Conservation (phyloP, 768 basidiomycete genomes). For the Termitomyces sp. region DNA sequence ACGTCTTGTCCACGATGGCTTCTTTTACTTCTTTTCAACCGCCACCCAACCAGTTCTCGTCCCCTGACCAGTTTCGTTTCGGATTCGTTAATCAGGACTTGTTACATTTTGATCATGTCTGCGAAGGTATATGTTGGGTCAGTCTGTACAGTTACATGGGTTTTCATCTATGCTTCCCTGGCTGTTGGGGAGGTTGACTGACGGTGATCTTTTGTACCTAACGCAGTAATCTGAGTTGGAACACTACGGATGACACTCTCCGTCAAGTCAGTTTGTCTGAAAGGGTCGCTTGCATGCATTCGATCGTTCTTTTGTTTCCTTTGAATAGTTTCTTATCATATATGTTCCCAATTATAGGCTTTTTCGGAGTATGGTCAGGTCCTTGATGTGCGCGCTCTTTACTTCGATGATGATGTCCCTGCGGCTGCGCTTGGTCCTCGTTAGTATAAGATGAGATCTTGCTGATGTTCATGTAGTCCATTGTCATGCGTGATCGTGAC, state of each 20-base stretch:
- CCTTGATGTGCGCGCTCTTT: slow-evolving; percentile 78
- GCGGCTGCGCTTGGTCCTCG: slow-evolving; percentile 17
- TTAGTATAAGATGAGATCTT: slow-evolving; percentile 29
- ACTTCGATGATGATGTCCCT: slow-evolving; percentile 13
- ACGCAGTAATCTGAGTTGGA: slow-evolving; percentile 92
- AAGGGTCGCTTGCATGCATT: slow-evolving; percentile 25
- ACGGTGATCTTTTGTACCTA: slow-evolving; percentile 46
- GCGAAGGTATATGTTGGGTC: slow-evolving; percentile 93
- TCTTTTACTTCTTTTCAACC: slow-evolving; percentile 41
- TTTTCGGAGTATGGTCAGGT: slow-evolving; percentile 81
- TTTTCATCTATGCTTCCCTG: slow-evolving; percentile 43
- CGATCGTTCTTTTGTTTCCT: slow-evolving; percentile 22
- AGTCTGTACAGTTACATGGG: slow-evolving; percentile 61
- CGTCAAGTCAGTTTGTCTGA: slow-evolving; percentile 74
- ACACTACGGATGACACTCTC: slow-evolving; percentile 90
- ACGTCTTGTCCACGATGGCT: slow-evolving; percentile 22
- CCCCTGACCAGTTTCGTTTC: slow-evolving; percentile 49
- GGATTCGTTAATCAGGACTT: slow-evolving; percentile 48
- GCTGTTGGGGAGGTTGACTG: slow-evolving; percentile 47
- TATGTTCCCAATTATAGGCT: slow-evolving; percentile 59
- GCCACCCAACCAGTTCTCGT: slow-evolving; percentile 37
- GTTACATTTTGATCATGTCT: slow-evolving; percentile 65
- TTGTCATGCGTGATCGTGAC: slow-evolving; percentile 98
- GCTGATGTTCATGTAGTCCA: slow-evolving; percentile 61
- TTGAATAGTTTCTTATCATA: slow-evolving; percentile 45